Base-by-base conservation (phyloP, 208 protist genomes). In the Phytomonas francai region DNA sequence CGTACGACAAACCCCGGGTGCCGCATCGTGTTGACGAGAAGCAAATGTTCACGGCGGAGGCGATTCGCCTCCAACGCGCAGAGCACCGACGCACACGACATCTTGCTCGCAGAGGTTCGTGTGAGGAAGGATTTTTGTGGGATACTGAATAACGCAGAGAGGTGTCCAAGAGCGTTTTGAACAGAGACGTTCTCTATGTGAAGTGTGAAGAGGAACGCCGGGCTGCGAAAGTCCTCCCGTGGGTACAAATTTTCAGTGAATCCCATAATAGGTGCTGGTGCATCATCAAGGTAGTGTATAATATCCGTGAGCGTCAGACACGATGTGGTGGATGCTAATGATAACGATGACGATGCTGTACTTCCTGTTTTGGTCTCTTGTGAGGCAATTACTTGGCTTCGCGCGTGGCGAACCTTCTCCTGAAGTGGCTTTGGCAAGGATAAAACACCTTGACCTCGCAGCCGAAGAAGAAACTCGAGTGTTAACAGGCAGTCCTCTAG, bases 1-100 rank as follows among this genome's bases (percentile, higher is more conserved):
- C 87, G 87, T 22, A 96, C 27, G 6, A 93, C 86, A 73, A 93
- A 96, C 9, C 90, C 90, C 3, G 90, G 90, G 68, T 89, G 84
- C 0, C 87, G 83, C 80, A 96, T 82, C 36, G 88, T 93, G 80
- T 96, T 96, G 4, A 96, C 62, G 16, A 91, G 74, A 14, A 96
- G 80, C 34, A 96, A 79, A 57, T 91, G 82, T 57, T 91, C 83
- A 0, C 82, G 80, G 6, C 67, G 45, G 25, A 96, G 59, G 1
- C 76, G 57, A 39, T 86, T 89, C 16, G 76, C 78, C 42, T 71
- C 72, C 9, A 93, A 77, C 16, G 75, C 83, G 70, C 87, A 96
- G 22, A 92, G 69, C 49, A 92, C 65, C 2, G 87, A 70, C 14
- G 81, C 71, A 71, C 79, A 87, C 28, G 85, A 86, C 86, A 93